phyloP scores from a whole-genome alignment of 177 flowering plant genomes.

The Vitis hybrid region DNA sequence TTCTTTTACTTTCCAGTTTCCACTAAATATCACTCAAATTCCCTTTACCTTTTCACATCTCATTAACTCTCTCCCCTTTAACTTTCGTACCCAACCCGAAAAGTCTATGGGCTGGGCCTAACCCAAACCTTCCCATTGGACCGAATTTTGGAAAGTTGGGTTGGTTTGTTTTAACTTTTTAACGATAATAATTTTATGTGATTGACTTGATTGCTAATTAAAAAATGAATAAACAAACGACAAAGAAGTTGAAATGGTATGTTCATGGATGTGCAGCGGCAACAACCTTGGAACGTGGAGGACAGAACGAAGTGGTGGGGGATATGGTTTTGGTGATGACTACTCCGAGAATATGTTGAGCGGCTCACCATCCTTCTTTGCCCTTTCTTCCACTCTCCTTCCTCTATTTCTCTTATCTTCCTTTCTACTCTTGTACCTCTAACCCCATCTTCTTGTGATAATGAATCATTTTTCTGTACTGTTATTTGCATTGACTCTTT shows the following conservation, averaged over 20 bases:
- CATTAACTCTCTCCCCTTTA: neutral
- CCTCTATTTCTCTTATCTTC: neutral
- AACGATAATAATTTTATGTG: too few relatives aligned
- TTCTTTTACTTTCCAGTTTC: neutral
- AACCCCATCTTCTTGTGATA: too few relatives aligned
- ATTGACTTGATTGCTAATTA: too few relatives aligned
- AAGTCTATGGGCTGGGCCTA: neutral
- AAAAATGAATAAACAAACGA: too few relatives aligned
- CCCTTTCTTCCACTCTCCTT: constrained; percentile 10
- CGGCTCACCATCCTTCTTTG: constrained; percentile 2
- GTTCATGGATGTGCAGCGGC: constrained; percentile 26
- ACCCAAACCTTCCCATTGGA: neutral
- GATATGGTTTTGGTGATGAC: constrained; percentile 18
- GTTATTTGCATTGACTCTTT: too few relatives aligned
- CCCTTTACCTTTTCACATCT: neutral
- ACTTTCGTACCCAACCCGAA: too few relatives aligned
- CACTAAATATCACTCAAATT: neutral
- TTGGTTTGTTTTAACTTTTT: neutral
- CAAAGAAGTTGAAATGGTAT: neutral
- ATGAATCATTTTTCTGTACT: too few relatives aligned
- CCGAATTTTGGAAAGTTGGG: too few relatives aligned
- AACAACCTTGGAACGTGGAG: constrained; percentile 36
- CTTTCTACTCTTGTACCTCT: neutral
- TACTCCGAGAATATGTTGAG: constrained; percentile 31
- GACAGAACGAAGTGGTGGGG: constrained; percentile 22